A percentile compares a stretch with the other conserved stretches of the same genome.
These are phyloP conservation scores for Chlorella ohadii DNA, from an alignment of 139 green algal genomes.

Conservation along the genomic window DNA sequence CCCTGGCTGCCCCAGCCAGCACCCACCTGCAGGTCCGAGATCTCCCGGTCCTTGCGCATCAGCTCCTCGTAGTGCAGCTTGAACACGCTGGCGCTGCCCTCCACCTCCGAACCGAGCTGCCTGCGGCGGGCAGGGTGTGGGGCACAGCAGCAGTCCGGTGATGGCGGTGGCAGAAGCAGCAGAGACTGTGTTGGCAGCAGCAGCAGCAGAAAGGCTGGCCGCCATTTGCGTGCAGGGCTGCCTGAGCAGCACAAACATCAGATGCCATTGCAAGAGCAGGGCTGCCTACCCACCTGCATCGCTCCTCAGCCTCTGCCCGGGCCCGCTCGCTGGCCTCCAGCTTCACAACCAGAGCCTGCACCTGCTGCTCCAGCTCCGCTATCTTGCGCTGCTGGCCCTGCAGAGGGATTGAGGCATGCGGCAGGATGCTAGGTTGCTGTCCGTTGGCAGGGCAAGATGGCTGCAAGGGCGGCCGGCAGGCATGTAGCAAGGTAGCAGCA, in stretches of 20 bases:
- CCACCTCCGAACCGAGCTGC: conserved; percentile 22
- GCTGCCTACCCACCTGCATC: background rate
- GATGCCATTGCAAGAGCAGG: too few species aligned
- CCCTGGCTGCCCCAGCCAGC: too few species aligned
- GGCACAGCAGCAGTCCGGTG: too few species aligned
- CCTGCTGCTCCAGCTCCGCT: conserved; percentile 21
- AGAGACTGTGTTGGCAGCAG: too few species aligned
- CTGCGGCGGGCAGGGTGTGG: too few species aligned
- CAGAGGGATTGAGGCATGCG: background rate
- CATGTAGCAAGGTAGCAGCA: too few species aligned
- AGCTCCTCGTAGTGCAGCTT: conserved; percentile 38
- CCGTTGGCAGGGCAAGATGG: background rate
- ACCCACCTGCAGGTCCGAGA: conserved; percentile 19
- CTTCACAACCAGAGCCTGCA: background rate
- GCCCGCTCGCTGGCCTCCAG: conserved; percentile 30
- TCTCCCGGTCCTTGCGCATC: conserved; percentile 25
- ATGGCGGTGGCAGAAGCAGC: too few species aligned
- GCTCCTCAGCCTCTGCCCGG: conserved; percentile 7
- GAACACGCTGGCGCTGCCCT: conserved; percentile 28
- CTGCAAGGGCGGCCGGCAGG: background rate
- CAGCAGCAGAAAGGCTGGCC: too few species aligned
- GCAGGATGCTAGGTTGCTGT: background rate
- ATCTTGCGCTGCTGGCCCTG: conserved; percentile 38
- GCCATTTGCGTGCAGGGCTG: too few species aligned
- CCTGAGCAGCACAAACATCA: too few species aligned